Conservation (phyloP, 1,139 yeast species). For the Pichia norvegensis region DNA sequence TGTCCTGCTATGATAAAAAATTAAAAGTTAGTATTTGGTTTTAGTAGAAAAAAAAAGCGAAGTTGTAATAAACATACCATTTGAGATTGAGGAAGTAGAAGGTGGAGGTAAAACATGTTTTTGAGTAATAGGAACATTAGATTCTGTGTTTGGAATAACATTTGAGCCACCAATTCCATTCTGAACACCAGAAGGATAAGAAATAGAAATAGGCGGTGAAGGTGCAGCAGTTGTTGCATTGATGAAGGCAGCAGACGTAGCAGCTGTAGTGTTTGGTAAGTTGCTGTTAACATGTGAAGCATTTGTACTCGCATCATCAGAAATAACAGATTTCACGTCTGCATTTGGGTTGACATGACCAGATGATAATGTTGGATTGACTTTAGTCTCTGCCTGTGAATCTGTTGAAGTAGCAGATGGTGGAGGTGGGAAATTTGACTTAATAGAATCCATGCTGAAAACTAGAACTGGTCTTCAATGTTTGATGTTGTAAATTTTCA, state of each 20-base stretch:
- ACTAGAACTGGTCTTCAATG: background rate
- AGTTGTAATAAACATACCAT: constrained; percentile 5
- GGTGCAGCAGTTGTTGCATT: constrained; percentile 1
- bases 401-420: background rate
- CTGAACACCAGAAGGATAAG: background rate
- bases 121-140: constrained; percentile 17
- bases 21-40: background rate
- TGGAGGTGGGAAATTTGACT: background rate
- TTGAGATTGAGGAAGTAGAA: constrained; percentile 6
- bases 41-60: background rate
- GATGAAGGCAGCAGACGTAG: background rate
- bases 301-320: background rate
- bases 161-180: background rate
- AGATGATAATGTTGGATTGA: background rate
- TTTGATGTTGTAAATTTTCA: background rate
- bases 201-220: constrained; percentile 1
- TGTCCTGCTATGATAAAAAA: constrained; percentile 3
- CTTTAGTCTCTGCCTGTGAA: background rate
- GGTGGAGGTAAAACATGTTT: constrained; percentile 50
- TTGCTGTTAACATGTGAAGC: background rate
- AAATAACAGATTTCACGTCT: background rate
- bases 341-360: background rate
- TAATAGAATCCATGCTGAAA: background rate
- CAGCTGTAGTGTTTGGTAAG: background rate
- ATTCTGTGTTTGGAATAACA: background rate